Base-by-base conservation (phyloP, 495 filamentous ascomycete species). In the Hypoxylon crocopeplum region DNA sequence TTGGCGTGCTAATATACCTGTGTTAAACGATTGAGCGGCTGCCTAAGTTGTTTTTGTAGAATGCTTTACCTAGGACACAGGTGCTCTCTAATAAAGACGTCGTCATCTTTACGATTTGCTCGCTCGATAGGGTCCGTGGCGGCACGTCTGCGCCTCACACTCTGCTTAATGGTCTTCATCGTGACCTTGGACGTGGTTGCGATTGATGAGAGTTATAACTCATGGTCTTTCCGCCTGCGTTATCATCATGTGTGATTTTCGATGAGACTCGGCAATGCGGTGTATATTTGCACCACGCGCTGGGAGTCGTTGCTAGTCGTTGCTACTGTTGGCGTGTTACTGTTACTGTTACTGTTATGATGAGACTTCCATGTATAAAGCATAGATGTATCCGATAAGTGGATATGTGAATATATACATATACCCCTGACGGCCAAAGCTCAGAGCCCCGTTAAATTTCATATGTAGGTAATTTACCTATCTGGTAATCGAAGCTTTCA, bases 71-170 rank as follows among this genome's bases (percentile, higher is more conserved):
- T 65, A 5, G 72, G 71, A 27, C 68, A 66, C 2, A 84, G 40
- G 51, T 82, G 77, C 0, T 77, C 71, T 17, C 62, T 61, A 34
- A 79, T 67, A 46, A 84, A 84, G 5, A 72, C 45, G 0, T 74
- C 64, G 38, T 82, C 74, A 1, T 65, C 71, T 56, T 80, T 82
- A 8, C 46, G 41, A 39, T 81, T 80, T 11, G 70, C 79, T 22
- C 51, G 30, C 0, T 79, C 76, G 10, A 84, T 73, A 2, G 67
- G 72, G 59, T 75, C 68, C 24, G 74, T 74, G 3, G 62, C 54
- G 11, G 68, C 67, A 33, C 67, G 66, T 29, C 47, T 66, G 34
- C 75, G 67, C 39, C 73, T 78, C 29, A 33, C 36, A 30, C 19
- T 57, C 44, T 51, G 36, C 24, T 56, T 56, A 34, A 36, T 13